Base-by-base conservation (phyloP, 441 rosid genomes). In the Pelargonium cotyledonis region DNA sequence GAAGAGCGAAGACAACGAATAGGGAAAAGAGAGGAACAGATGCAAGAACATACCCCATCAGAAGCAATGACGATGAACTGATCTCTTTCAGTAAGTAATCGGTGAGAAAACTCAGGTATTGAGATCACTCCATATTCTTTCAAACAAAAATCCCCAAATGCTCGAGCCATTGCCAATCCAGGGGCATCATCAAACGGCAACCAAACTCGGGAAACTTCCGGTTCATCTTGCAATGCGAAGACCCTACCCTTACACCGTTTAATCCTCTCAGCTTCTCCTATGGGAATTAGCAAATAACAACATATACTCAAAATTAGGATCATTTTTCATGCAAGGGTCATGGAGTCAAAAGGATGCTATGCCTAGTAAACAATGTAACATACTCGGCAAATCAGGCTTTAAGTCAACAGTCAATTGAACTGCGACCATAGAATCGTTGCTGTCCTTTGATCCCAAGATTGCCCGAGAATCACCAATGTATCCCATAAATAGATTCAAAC, bases 131-230 rank as follows among this genome's bases (percentile, higher is more conserved):
- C 99, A 72, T 92, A 95, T 15, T 95, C 98, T 86, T 95, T 95
- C 70, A 95, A 76, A 81, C 99, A 95, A 75, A 95, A 95, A 78
- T 95, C 99, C n/a, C 99, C 99, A 69, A 95, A 95, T 16, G 99
- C 99, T 66, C 99, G 88, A 49, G 99, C 99, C 98, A 95, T 95
- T 70, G 99, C 99, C 18, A 95, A 77, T 57, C 99, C 99, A 47
- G 98, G 99, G 47, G 98, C 96, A 78, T 95, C 97, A 84, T 95
- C 97, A 77, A 82, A 90, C 66, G 99, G 99, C 83, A 95, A 76
- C 99, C 99, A 95, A 65, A 95, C 99, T 81, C 98, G 85, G 0
- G 88, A 77, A 65, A 95, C 99, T 80, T 92, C 99, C 63, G 99
- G 99, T 80, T 95, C 98, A 73, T 92, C 99, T 83, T 89, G 94